Base-by-base conservation (phyloP, 1,284 basidiomycete genomes). In the Coriolopsis trogii region DNA sequence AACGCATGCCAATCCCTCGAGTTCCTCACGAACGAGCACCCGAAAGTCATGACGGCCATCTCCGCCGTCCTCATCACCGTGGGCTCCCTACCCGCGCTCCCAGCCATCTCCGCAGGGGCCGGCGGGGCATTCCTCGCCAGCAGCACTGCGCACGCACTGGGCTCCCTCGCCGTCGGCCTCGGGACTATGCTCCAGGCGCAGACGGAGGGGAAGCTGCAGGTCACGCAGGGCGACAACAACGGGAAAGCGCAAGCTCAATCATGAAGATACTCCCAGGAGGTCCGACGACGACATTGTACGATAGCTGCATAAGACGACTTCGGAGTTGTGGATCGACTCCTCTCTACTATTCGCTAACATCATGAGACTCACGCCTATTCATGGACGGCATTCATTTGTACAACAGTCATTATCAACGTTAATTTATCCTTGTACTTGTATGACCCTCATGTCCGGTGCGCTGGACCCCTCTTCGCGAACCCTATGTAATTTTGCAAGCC, bases 11-110 rank as follows among this genome's bases (percentile, higher is more conserved):
- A 75, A 41, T 88, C 87, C 12, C 77, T 90, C 56, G 87, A 89
- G 49, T 87, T 80, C 70, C 78, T 90, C 47, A 81, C 81, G 7
- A 77, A 73, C 52, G 87, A 90, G 60, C 86, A 90, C 61, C 88
- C 87, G 3, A 85, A 84, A 63, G 79, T 80, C 24, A 89, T 90
- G 85, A 82, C 79, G 53, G 79, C 87, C 31, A 66, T 90, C 46
- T 85, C 85, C 52, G 87, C 87, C 6, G 80, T 90, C 50, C 78
- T 90, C 56, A 86, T 90, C 64, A 88, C 87, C 6, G 84, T 84
- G 37, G 87, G 88, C 33, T 82, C 84, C 29, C 75, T 90, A 34
- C 87, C 87, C 0, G 69, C 85, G 0, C 79, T 89, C 30, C 87
- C 87, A 20, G 85, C 76, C 2, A 78, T 89, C 60, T 75, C 73